Evolutionary conservation across 78 protist species (phyloP), one percentile per base, ranked within the genome.

Genomic region (Dictyostelium intermedium): DNA sequence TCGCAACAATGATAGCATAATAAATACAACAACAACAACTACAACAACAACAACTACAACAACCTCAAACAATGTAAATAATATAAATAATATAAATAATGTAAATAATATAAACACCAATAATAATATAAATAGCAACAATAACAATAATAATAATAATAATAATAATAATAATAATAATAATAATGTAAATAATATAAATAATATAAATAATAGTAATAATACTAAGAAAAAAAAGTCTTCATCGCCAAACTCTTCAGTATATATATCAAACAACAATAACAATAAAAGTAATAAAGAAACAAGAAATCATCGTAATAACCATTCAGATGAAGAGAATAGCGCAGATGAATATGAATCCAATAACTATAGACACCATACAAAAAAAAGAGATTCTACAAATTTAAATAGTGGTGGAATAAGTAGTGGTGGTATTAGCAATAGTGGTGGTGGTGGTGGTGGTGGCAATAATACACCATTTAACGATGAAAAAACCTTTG

Each of bases 321-420:
- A 60, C 23, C 70, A 80, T 80, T 56, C 76, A 32, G 94, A 89
- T 35, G 94, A 89, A 69, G 94, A 89, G n/a, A 89, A 89, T 34
- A 89, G 94, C 34, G 94, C 94, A 7, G 94, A 89, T 37, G 94
- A 89, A 80, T 89, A 89, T 80, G 94, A 89, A 16, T 41, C 84
- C 7, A 72, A 72, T 34, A 34, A 18, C 35, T 11, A 30, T 11
- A 56, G 66, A 56, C 74, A 66, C 74, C 79, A 72, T 32, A 53
- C 81, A 76, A 56, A 79, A 25, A 73, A 47, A 34, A 37, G 37
- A 35, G 45, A 86, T 43, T 47, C 34, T 63, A 9, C 25, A 39
- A 66, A 66, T 25, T 56, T 56, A 20, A 83, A 32, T 83, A 69
- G 50, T 66, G 27, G 66, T 56, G 66, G 66, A 56, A 20, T 56